A percentile compares a stretch with the other conserved stretches of the same genome.
Evolutionary conservation across 2,329 filamentous ascomycete species (phyloP).

Genomic region (Trichoderma pleuroti): DNA sequence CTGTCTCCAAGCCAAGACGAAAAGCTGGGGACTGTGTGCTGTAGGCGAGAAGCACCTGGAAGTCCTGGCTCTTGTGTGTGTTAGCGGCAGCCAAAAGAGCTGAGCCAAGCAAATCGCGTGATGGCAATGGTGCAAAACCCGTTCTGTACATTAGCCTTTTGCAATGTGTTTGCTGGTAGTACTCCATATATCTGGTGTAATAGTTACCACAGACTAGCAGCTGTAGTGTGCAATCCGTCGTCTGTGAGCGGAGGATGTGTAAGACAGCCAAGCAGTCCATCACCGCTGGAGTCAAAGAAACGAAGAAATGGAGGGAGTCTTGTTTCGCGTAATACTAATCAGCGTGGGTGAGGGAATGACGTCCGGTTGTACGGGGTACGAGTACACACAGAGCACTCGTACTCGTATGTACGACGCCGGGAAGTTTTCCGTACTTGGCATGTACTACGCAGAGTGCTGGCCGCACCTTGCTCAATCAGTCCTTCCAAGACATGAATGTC

Average conservation of each 20-base stretch:
- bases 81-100: background rate
- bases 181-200: background rate
- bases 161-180: background rate
- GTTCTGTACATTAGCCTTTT: background rate
- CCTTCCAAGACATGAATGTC: background rate
- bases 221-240: background rate
- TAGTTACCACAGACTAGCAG: background rate
- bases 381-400: background rate
- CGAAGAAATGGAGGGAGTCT: background rate
- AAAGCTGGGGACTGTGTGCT: background rate
- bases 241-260: background rate
- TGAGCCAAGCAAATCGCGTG: background rate
- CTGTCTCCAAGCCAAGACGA: background rate
- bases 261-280: background rate
- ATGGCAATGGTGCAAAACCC: background rate
- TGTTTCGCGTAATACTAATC: background rate
- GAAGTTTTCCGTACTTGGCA: background rate
- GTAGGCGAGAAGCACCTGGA: background rate
- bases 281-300: background rate
- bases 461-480: background rate
- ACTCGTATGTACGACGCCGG: background rate
- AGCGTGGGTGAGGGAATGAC: background rate
- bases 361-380: background rate
- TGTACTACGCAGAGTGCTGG: background rate
- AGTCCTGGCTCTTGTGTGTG: background rate